Base-by-base conservation (phyloP, 2,329 filamentous ascomycete genomes). In the Colletotrichum kahawae region DNA sequence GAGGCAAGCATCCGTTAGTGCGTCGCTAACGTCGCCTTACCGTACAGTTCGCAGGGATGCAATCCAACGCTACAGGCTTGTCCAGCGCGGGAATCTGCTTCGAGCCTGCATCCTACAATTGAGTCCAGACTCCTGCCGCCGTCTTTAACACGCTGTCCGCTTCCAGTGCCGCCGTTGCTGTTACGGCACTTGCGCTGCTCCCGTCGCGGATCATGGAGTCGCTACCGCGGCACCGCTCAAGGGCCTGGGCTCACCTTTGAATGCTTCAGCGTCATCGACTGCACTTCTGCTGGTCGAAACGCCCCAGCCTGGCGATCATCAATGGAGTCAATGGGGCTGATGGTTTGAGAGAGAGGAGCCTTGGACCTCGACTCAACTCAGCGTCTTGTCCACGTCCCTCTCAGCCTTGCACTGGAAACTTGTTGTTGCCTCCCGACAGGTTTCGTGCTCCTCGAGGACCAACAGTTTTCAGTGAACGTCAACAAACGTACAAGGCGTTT, bases 1-100 rank as follows among this genome's bases (percentile, higher is more conserved):
- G 63, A 72, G 57, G 73, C 69, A 73, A 57, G 69, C 69, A 75
- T 75, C 57, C 62, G 24, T 72, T 73, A 75, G 69, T 67, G 69
- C 33, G n/a, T 72, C 73, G 73, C 69, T 68, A 75, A 67, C 16
- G 63, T 73, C 67, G 48, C 73, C 48, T 31, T 68, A 68, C 69
- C 72, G 69, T 31, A 63, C 69, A 75, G 13, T 48, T 64, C 63
- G 69, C 72, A 75, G 72, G 72, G 73, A 54, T 75, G 48, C 33
- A n/a, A 27, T 36, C 54, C 21, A 71, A 36, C 63, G 69, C 72
- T 75, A 72, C 38, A 48, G 27, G 69, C 72, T 38, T 24, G 67
- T 63, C 36, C 27, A 43, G 21, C 16, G 34, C 57, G 27, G 38
- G 57, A 54, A 33, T 48, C 57, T 63, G 65, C 43, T 13, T 21